phyloP scores from a whole-genome alignment of 179 eudicot species.

The Beta macrorhiza region DNA sequence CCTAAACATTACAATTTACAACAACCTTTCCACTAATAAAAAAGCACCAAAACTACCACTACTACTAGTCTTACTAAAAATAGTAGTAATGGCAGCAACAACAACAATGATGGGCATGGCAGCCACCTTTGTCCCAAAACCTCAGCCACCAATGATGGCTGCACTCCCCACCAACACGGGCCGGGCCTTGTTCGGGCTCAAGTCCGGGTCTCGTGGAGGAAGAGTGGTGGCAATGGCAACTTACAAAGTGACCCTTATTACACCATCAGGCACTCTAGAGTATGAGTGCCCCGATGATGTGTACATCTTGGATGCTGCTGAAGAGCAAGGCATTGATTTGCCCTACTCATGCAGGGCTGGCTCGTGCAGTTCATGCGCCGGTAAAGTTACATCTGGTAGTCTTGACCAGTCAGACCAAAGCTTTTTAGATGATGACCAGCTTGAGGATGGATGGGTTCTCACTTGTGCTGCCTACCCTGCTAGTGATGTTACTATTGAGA shows the following conservation, averaged over 20 bases:
- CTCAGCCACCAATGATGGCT: conserved; percentile 7
- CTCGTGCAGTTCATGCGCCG: conserved; percentile 75
- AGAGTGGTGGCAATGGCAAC: conserved; percentile 23
- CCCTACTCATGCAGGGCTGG: conserved; percentile 93
- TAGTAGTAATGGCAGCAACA: conserved; percentile 9
- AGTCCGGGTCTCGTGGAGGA: conserved; percentile 17
- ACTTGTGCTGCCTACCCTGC: conserved; percentile 75
- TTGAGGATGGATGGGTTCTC: conserved; percentile 60
- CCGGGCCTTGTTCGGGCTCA: conserved; percentile 14
- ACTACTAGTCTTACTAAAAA: not conserved
- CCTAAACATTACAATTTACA: too few species aligned
- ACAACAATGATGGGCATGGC: conserved; percentile 18
- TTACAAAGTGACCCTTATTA: conserved; percentile 61
- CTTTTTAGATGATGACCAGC: conserved; percentile 77
- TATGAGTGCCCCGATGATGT: conserved; percentile 55
- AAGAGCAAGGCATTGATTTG: conserved; percentile 64
- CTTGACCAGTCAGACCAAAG: conserved; percentile 68
- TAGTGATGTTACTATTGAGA: conserved; percentile 56
- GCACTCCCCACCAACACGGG: conserved; percentile 10
- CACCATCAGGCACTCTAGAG: conserved; percentile 45
- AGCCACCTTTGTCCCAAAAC: not conserved
- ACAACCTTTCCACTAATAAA: not conserved
- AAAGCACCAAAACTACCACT: not conserved
- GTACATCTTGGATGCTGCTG: conserved; percentile 71
- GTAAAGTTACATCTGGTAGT: conserved; percentile 46